Evolutionary conservation across 116 monocot genomes (phyloP).

Genomic region (Posidonia oceanica): DNA sequence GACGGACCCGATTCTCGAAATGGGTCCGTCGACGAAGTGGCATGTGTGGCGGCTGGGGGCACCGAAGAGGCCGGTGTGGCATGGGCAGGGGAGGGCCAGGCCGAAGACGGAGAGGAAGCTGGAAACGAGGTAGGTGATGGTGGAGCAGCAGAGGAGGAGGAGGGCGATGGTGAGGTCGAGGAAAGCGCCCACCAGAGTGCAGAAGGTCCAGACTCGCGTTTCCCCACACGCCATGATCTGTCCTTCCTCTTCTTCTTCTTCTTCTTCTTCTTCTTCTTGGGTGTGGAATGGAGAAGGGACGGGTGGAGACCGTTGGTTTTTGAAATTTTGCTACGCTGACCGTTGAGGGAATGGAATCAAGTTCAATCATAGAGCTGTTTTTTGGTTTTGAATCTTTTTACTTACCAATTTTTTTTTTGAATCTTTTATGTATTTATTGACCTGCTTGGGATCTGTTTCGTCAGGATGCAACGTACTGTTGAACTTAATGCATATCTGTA

Average conservation of each 20-base stretch:
- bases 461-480: too few species aligned
- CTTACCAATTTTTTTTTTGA: too few species aligned
- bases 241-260: background rate
- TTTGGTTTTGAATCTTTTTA: too few species aligned
- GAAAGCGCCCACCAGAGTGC: constrained; percentile 48
- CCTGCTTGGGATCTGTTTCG: too few species aligned
- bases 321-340: too few species aligned
- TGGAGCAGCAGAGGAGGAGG: constrained; percentile 48
- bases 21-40: constrained; percentile 23
- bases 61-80: constrained; percentile 26
- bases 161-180: constrained; percentile 52
- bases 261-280: too few species aligned
- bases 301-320: too few species aligned
- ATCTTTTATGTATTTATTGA: too few species aligned
- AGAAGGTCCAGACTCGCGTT: constrained; percentile 29
- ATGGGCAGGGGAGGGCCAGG: constrained; percentile 50
- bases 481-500: too few species aligned
- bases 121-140: constrained; percentile 33
- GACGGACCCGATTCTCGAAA: constrained; percentile 22
- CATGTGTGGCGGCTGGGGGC: constrained; percentile 5
- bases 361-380: too few species aligned
- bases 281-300: too few species aligned
- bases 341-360: too few species aligned
- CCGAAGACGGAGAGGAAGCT: constrained; percentile 43
- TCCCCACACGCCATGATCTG: constrained; percentile 14